A percentile compares a stretch with the other conserved stretches of the same genome.
These are phyloP conservation scores for Cyclospora cayetanensis DNA, from an alignment of 169 alveolate genomes.

Conservation along the genomic window DNA sequence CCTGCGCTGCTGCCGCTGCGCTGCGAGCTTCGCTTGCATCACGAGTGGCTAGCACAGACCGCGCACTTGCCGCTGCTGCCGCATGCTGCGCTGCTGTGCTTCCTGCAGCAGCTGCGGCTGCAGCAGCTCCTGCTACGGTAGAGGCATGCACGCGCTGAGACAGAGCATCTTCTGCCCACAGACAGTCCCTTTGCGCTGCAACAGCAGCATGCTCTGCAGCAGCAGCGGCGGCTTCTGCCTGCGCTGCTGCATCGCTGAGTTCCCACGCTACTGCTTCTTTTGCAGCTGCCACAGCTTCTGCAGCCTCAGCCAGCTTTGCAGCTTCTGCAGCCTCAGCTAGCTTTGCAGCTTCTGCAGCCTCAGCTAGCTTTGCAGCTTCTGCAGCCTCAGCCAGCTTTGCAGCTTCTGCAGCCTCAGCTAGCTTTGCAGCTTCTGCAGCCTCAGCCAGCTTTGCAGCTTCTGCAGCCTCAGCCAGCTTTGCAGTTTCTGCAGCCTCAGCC, in stretches of 20 bases:
- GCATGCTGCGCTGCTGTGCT: conserved; percentile 1
- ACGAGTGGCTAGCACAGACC: not conserved
- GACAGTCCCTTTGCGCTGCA: not conserved
- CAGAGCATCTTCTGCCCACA: not conserved
- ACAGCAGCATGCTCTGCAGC: conserved; percentile 43
- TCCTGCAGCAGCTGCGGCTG: conserved; percentile 44
- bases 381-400: not conserved
- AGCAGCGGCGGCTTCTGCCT: conserved; percentile 31
- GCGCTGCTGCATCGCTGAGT: not conserved
- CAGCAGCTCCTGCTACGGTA: conserved; percentile 41
- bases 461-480: not conserved
- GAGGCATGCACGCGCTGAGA: conserved; percentile 18
- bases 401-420: not conserved
- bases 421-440: not conserved
- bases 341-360: not conserved
- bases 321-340: not conserved
- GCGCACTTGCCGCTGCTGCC: conserved; percentile 47
- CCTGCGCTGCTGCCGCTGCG: conserved; percentile 4
- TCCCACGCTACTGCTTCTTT: not conserved
- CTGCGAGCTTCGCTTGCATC: not conserved
- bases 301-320: not conserved
- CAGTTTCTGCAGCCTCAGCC: conserved; percentile 1
- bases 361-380: not conserved
- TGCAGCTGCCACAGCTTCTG: conserved; percentile 19
- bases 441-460: not conserved